A percentile compares a stretch with the other conserved stretches of the same genome.
These are phyloP conservation scores for Vitis hybrid DNA, from an alignment of 177 flowering plant species.

Conservation along the genomic window DNA sequence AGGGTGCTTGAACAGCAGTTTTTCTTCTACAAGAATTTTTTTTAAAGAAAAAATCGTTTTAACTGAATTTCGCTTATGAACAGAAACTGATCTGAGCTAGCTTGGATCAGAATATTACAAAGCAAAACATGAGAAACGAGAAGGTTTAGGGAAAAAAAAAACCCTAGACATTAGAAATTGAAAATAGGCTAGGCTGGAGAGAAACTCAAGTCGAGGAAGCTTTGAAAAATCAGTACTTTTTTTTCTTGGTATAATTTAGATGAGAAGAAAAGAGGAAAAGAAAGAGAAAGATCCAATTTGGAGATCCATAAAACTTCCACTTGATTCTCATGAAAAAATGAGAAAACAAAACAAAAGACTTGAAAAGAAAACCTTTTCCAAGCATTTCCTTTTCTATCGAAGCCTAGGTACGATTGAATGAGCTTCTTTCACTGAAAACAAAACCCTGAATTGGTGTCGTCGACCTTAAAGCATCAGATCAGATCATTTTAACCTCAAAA, in stretches of 20 bases:
- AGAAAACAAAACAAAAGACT: background rate
- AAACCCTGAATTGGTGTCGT: slow-evolving; percentile 1
- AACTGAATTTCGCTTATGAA: no score
- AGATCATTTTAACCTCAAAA: background rate
- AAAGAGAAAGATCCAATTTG: no score
- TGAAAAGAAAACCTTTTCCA: background rate
- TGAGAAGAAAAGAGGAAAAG: no score
- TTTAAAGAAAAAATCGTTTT: no score
- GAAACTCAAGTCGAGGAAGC: background rate
- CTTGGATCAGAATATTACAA: no score
- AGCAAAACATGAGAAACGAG: no score
- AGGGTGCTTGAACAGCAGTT: no score
- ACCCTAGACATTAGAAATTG: background rate
- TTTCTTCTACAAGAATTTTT: no score
- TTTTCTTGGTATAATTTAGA: no score
- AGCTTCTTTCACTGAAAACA: slow-evolving; percentile 7
- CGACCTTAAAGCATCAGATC: slow-evolving; percentile 1
- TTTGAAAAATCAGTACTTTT: background rate
- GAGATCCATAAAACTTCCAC: no score
- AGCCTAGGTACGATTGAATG: background rate
- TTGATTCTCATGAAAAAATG: no score
- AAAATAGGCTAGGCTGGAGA: background rate
- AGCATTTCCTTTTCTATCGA: background rate
- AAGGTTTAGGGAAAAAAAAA: background rate
- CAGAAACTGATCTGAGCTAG: no score